Conservation (phyloP, 495 filamentous ascomycete species). For the Bryoglossum gracile region DNA sequence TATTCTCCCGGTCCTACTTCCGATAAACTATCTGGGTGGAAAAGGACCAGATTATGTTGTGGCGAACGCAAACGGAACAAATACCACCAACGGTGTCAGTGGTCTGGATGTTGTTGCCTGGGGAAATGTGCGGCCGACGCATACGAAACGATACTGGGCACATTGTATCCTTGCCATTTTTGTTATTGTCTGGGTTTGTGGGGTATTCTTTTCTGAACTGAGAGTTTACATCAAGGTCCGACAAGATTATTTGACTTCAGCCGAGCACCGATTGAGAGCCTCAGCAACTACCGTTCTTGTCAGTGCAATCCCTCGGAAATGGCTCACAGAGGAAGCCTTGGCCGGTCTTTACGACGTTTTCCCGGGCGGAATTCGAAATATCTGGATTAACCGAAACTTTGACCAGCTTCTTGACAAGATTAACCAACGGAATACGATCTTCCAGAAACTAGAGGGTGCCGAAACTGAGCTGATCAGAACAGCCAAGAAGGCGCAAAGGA, state of each 20-base stretch:
- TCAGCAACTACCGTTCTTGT: slow-evolving; percentile 95
- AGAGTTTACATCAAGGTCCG: slow-evolving; percentile 89
- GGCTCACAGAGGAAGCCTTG: slow-evolving; percentile 76
- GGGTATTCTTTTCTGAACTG: slow-evolving; percentile 80
- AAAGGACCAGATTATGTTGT: slow-evolving; percentile 40
- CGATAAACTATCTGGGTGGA: slow-evolving; percentile 73
- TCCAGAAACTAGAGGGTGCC: slow-evolving; percentile 66
- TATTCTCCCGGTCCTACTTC: slow-evolving; percentile 79
- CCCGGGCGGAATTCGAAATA: slow-evolving; percentile 89
- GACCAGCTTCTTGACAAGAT: slow-evolving; percentile 86
- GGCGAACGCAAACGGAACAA: slow-evolving; percentile 6
- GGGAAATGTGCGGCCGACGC: slow-evolving; percentile 73
- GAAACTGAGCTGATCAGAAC: slow-evolving; percentile 75
- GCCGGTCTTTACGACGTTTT: slow-evolving; percentile 91
- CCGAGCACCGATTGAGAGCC: slow-evolving; percentile 89
- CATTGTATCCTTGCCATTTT: slow-evolving; percentile 78
- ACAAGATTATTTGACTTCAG: slow-evolving; percentile 91
- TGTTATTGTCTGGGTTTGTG: slow-evolving; percentile 77
- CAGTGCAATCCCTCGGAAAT: slow-evolving; percentile 79
- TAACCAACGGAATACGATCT: slow-evolving; percentile 62
- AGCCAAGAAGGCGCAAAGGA: slow-evolving; percentile 69
- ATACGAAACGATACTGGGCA: slow-evolving; percentile 77
- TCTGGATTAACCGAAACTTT: slow-evolving; percentile 93
- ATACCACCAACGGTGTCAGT: slow-evolving; percentile 39
- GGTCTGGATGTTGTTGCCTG: slow-evolving; percentile 79